Conservation (phyloP, 257 asterid genomes). For the Verbascum thapsus region DNA sequence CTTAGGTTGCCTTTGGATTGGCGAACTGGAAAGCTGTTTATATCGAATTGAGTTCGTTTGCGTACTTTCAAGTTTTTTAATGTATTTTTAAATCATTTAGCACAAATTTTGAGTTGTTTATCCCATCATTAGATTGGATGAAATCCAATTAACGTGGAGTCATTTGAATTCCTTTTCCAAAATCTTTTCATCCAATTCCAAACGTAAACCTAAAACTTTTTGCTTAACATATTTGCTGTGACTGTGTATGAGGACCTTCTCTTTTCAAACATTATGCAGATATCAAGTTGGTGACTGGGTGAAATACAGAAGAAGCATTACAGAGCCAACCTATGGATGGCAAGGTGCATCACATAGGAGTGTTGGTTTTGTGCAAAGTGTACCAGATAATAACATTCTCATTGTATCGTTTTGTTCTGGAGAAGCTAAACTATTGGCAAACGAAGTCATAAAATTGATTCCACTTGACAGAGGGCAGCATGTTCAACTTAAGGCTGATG, state of each 20-base stretch:
- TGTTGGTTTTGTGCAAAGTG: conserved; percentile 94
- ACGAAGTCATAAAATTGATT: conserved; percentile 87
- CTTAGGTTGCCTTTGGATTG: neutral
- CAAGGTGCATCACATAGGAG: conserved; percentile 89
- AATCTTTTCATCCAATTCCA: too few relatives aligned
- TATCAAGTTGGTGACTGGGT: conserved; percentile 95
- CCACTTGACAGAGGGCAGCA: conserved; percentile 99
- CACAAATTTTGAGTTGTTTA: too few relatives aligned
- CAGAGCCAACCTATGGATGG: conserved; percentile 85
- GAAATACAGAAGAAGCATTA: conserved; percentile 75
- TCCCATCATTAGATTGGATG: too few relatives aligned
- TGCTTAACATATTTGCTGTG: conserved; percentile 22
- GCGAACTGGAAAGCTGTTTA: too few relatives aligned
- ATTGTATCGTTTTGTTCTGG: conserved; percentile 84
- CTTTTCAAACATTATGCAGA: conserved; percentile 43
- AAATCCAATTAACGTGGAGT: too few relatives aligned
- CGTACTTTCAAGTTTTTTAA: too few relatives aligned
- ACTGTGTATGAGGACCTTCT: conserved; percentile 17
- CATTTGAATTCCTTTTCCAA: too few relatives aligned
- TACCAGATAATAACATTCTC: conserved; percentile 74
- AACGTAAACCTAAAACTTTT: conserved; percentile 1
- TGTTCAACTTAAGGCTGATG: conserved; percentile 86
- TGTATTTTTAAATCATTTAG: too few relatives aligned
- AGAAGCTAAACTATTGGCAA: conserved; percentile 64
- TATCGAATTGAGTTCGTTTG: too few relatives aligned